Base-by-base conservation (phyloP, 345 rosid species). In the Corymbia maculata region DNA sequence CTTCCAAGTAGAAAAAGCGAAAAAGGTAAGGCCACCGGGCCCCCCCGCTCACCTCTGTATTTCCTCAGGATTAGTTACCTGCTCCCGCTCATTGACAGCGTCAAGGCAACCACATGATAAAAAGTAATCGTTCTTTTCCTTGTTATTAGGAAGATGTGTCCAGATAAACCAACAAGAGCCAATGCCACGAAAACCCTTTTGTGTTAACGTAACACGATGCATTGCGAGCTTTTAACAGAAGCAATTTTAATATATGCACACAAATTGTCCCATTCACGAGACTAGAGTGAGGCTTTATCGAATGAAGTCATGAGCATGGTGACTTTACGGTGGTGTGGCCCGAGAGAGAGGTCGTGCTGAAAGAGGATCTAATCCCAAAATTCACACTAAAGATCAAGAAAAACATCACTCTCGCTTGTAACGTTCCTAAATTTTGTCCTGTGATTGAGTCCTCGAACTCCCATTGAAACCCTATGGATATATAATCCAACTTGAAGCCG, bases 401-500 rank as follows among this genome's bases (percentile, higher is more conserved):
- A 32, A 36, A 36, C 21, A 3, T 70, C 24, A 9, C 45, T 32
- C 80, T 17, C 45, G 0, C 80, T 16, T 1, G 7, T 9, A 4
- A 8, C 6, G n/a, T n/a, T n/a, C 19, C 47, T 36, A 8, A 17
- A 16, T 17, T 9, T 8, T 19, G 3, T 68, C 1, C 44, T 22
- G 3, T 44, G 0, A 32, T 32, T 30, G 47, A 36, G 49, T 42
- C 28, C 4, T 19, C 6, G 42, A 42, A 9, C 82, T 36, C 49
- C 9, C 9, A 19, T 75, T 11, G 14, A 42, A 36, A 32, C 47
- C 12, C 7, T 19, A 36, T 5, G 24, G 3, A 26, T 1, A 17
- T 3, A 5, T 5, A 75, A 3, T 21, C 28, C 0, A 2, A 44
- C 26, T 75, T 1, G 8, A 17, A 17, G 22, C 21, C 2, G 1